These are phyloP conservation scores for Lipomyces starkeyi DNA, from an alignment of 805 yeast species.

Conservation along the genomic window DNA sequence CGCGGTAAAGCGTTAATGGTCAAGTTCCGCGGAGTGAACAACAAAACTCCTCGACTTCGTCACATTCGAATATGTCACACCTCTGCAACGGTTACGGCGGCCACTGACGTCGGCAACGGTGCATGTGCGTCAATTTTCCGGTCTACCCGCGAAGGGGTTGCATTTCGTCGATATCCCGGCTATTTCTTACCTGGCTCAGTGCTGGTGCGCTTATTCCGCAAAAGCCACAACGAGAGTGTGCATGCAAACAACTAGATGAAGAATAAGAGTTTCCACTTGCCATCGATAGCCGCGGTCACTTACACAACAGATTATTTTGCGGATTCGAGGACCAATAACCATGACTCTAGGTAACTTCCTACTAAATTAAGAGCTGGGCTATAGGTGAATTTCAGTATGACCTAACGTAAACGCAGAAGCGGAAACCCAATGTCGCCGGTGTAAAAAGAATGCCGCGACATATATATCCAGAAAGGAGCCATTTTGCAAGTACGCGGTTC, in stretches of 20 bases:
- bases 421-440: conserved; percentile 54
- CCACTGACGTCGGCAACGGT: no score
- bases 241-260: background rate
- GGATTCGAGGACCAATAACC: background rate
- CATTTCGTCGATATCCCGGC: no score
- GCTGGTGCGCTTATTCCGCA: background rate
- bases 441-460: conserved; percentile 53
- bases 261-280: background rate
- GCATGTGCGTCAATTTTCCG: no score
- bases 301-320: background rate
- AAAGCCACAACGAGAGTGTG: background rate
- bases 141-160: background rate
- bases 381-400: background rate
- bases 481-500: conserved; percentile 57
- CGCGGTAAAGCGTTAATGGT: no score
- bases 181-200: no score
- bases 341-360: background rate
- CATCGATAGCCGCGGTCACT: background rate
- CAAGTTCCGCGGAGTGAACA: no score
- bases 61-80: no score
- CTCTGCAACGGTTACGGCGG: no score
- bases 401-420: background rate
- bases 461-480: conserved; percentile 64
- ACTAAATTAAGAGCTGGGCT: background rate
- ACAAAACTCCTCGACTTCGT: no score